Percentiles rank a stretch among this genome's conserved stretches.
Evolutionary conservation across 352 stramenopile species (phyloP).

Genomic region (Phytophthora colocasiae): DNA sequence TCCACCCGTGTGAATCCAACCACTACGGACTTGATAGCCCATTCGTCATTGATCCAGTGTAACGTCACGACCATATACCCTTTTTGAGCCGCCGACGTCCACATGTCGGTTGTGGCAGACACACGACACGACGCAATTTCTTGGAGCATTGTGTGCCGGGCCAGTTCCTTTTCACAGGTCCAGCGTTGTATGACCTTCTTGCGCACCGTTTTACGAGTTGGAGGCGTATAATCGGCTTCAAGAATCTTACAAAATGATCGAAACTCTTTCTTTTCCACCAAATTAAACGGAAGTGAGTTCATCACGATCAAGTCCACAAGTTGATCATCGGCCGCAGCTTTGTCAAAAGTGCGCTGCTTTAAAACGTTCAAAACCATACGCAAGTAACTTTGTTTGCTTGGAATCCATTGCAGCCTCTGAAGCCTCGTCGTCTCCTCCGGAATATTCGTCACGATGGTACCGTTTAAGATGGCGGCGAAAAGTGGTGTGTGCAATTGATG

Average conservation of each 20-base stretch:
- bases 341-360: no score
- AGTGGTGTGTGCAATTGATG: no score
- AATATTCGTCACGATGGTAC: no score
- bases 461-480: no score
- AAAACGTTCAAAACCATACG: no score
- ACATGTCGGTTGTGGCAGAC: conserved; percentile 28
- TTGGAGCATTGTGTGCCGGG: neutral
- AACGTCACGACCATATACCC: conserved; percentile 6
- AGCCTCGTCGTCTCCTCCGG: no score
- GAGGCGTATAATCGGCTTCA: no score
- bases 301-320: no score
- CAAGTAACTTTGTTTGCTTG: no score
- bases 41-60: conserved; percentile 22
- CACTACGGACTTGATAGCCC: conserved; percentile 11
- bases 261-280: neutral
- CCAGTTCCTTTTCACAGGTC: neutral
- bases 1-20: conserved; percentile 22
- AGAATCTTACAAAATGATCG: neutral
- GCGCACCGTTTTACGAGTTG: no score
- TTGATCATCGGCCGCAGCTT: no score
- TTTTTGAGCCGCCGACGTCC: conserved; percentile 21
- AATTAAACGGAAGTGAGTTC: neutral
- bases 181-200: neutral
- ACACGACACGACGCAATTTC: neutral
- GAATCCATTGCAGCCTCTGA: no score